Conservation (phyloP, 2,329 filamentous ascomycete species). For the Xylaria arbuscula region DNA sequence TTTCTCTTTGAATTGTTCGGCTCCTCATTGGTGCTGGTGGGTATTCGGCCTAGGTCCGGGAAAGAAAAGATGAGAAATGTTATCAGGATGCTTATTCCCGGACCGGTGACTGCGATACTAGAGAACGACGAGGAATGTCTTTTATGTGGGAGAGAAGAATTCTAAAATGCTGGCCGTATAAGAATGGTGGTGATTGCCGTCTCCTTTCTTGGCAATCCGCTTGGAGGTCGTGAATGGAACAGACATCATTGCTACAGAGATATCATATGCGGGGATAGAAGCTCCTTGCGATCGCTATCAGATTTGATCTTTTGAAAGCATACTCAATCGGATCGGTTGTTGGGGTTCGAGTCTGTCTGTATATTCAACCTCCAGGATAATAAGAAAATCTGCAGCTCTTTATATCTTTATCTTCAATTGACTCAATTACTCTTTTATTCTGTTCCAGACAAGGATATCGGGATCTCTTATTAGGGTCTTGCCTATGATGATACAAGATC, state of each 20-base stretch:
- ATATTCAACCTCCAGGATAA: slow-evolving; percentile 24
- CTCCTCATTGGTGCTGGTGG: slow-evolving; percentile 22
- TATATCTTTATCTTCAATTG: background rate
- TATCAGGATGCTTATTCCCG: slow-evolving; percentile 33
- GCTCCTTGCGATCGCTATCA: slow-evolving; percentile 2
- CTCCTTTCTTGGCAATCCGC: background rate
- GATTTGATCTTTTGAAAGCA: slow-evolving; percentile 6
- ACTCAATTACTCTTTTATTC: slow-evolving; percentile 4
- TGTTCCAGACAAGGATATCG: slow-evolving; percentile 22
- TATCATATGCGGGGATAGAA: slow-evolving; percentile 1
- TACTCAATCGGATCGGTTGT: background rate
- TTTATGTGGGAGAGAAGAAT: background rate
- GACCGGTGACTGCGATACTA: slow-evolving; percentile 1
- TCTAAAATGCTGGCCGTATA: slow-evolving; percentile 20
- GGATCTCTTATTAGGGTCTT: slow-evolving; percentile 12
- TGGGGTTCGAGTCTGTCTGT: slow-evolving; percentile 18
- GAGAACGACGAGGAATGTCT: slow-evolving; percentile 1
- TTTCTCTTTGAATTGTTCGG: slow-evolving; percentile 16
- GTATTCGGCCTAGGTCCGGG: slow-evolving; percentile 22
- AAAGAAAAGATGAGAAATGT: background rate
- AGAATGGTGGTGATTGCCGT: background rate
- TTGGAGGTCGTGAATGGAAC: background rate
- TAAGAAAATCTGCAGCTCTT: slow-evolving; percentile 15
- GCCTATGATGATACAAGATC: slow-evolving; percentile 41
- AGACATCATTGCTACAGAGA: background rate